Evolutionary conservation across 2,329 filamentous ascomycete species (phyloP).

Genomic region (Venturia pyrina): DNA sequence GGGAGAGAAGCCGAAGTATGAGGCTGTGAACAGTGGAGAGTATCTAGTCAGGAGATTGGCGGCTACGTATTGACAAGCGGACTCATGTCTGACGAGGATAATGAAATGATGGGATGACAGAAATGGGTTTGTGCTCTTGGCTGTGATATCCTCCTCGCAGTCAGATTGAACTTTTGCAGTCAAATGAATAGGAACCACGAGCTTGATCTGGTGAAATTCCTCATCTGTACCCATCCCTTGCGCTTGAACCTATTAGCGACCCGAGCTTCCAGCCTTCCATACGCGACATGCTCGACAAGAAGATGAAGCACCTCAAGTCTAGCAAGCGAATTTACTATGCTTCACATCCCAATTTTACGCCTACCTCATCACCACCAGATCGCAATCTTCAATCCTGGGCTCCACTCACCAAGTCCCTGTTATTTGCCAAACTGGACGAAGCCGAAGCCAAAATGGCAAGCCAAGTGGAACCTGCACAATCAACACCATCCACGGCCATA

Average conservation of each 20-base stretch:
- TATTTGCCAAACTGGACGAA: neutral
- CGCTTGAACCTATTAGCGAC: neutral
- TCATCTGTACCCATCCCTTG: neutral
- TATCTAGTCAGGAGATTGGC: slow-evolving; percentile 71
- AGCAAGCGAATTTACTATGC: no score
- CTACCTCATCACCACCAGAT: neutral
- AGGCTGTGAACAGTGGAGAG: slow-evolving; percentile 65
- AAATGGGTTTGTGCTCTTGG: neutral
- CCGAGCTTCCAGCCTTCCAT: neutral
- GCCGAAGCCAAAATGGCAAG: neutral
- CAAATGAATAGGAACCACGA: no score
- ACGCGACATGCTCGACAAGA: neutral
- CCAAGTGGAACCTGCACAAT: neutral
- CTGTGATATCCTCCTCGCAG: no score
- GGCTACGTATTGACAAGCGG: slow-evolving; percentile 48
- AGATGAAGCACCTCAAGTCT: neutral
- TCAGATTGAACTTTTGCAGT: no score
- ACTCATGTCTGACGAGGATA: neutral
- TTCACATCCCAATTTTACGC: neutral
- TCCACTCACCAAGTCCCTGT: neutral
- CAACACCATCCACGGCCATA: neutral
- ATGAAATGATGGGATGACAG: neutral
- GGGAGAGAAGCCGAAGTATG: slow-evolving; percentile 63
- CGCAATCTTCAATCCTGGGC: neutral
- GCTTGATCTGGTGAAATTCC: no score